These are phyloP conservation scores for Loxodes magnus DNA, from an alignment of 73 alveolate genomes.

Conservation along the genomic window DNA sequence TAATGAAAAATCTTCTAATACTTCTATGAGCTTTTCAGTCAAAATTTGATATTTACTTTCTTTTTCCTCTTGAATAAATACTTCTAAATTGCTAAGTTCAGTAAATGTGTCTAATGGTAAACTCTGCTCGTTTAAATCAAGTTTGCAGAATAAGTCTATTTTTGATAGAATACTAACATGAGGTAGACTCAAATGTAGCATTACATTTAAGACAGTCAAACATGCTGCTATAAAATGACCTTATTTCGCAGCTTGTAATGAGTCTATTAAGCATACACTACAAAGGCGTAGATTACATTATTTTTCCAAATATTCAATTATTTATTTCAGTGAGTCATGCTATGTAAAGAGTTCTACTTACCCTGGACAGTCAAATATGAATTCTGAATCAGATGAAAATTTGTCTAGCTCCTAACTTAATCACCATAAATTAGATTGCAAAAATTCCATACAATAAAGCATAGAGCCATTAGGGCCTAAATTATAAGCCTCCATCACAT, in stretches of 20 bases:
- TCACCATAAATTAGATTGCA: conserved; percentile 80
- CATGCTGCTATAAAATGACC: conserved; percentile 2
- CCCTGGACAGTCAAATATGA: conserved; percentile 90
- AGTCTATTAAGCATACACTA: conserved; percentile 65
- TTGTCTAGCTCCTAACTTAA: conserved; percentile 41
- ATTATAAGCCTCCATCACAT: conserved; percentile 64
- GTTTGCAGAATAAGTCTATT: conserved; percentile 32
- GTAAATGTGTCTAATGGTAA: conserved; percentile 4
- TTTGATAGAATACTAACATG: conserved; percentile 70
- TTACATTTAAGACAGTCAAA: conserved; percentile 69
- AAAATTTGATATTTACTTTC: neutral
- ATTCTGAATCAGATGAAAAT: conserved; percentile 22
- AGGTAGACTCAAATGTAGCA: conserved; percentile 94
- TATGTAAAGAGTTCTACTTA: conserved; percentile 81
- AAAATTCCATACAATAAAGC: conserved; percentile 77
- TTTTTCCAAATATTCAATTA: conserved; percentile 34
- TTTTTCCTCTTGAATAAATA: neutral
- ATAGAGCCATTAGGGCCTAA: conserved; percentile 93
- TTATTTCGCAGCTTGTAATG: neutral
- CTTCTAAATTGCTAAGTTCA: neutral
- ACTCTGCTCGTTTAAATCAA: neutral
- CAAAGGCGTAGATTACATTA: conserved; percentile 26
- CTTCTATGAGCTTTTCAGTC: neutral
- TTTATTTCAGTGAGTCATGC: conserved; percentile 47
- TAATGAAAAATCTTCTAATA: conserved; percentile 2